Base-by-base conservation (phyloP, 768 basidiomycete species). In the Heimioporus sp. region DNA sequence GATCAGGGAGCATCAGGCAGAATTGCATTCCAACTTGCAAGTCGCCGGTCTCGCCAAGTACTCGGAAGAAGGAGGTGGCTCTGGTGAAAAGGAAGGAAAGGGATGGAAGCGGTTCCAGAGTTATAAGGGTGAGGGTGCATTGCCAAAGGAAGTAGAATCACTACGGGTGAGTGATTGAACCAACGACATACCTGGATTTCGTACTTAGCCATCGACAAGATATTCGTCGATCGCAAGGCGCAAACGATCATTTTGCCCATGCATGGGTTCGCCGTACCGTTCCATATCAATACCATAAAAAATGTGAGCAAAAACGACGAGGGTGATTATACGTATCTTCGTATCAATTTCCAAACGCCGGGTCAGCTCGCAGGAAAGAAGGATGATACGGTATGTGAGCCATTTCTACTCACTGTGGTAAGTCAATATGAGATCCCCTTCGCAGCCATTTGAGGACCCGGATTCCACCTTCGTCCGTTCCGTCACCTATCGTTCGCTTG, bases 281-380 rank as follows among this genome's bases (percentile, higher is more conserved):
- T 96, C 77, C 97, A 99, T 66, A 95, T 98, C 72, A 96, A 96
- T 65, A 93, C 93, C 2, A 92, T 99, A 57, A 98, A 99, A 74
- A 98, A 96, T 65, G 90, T 88, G 30, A 94, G 90, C 76, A 98
- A 98, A 75, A 97, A 83, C 57, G 96, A 99, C 56, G 97, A 98
- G 70, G 92, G 90, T 6, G 93, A 98, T 46, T 90, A 86, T 66
- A 95, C 94, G 0, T 92, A 91, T 62, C 79, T 99, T 48, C 84
- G 97, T 2, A 93, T 99, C 70, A 98, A 98, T 72, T 98, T 98
- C 75, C 94, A 98, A 69, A 97, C 96, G 0, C 97, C 97, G 11
- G 97, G 97, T 44, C 94, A 98, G 64, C 83, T 98, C 21, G 89
- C 93, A 0, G 96, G 97, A 24, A 98, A 96, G 76, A 98, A 99